phyloP scores from a whole-genome alignment of 2,329 filamentous ascomycete genomes.

The Colletotrichum limetticola region DNA sequence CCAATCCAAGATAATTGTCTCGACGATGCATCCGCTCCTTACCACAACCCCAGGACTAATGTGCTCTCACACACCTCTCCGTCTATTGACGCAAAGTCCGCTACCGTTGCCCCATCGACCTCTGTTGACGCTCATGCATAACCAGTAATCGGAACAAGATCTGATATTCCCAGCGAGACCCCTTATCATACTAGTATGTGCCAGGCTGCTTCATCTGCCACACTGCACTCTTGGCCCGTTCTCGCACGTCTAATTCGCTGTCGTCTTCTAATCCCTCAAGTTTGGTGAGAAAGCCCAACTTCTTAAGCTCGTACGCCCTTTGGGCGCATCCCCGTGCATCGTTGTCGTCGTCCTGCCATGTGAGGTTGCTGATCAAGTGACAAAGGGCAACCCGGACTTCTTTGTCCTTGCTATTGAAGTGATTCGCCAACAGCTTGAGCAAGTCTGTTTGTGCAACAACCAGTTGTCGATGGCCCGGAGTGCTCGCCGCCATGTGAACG shows the following conservation, averaged over 20 bases:
- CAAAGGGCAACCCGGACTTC: constrained; percentile 83
- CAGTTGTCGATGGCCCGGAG: constrained; percentile 80
- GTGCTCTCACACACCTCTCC: neutral
- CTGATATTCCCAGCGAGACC: neutral
- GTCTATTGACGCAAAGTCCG: constrained; percentile 2
- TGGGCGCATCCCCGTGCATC: constrained; percentile 74
- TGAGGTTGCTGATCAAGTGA: constrained; percentile 87
- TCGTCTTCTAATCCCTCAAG: constrained; percentile 75
- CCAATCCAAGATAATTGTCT: neutral
- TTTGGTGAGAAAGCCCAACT: constrained; percentile 76
- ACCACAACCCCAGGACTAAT: neutral
- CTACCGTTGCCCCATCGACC: neutral
- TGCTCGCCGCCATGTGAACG: constrained; percentile 87
- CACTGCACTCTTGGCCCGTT: constrained; percentile 83
- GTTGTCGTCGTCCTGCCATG: constrained; percentile 79
- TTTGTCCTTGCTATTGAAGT: constrained; percentile 78
- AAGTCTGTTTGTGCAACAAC: constrained; percentile 82
- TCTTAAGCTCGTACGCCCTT: constrained; percentile 75
- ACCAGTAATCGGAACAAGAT: neutral
- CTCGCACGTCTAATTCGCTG: constrained; percentile 81
- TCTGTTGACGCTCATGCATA: neutral
- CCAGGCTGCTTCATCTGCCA: constrained; percentile 71
- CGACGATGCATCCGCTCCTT: neutral
- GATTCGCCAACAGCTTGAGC: constrained; percentile 76
- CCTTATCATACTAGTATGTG: neutral